These are phyloP conservation scores for Brassica rapa DNA, from an alignment of 345 rosid genomes.

Conservation along the genomic window DNA sequence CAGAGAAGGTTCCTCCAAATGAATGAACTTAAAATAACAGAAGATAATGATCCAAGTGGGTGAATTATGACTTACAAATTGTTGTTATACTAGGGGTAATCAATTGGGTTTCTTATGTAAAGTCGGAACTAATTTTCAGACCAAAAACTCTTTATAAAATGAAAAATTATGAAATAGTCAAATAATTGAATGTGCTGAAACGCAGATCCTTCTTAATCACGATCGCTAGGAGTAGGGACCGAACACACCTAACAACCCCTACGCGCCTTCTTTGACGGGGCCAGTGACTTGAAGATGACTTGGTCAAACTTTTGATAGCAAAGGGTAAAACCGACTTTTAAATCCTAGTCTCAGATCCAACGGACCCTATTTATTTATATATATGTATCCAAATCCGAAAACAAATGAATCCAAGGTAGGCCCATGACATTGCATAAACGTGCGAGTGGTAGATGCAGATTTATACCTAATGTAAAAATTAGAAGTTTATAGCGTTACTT, in stretches of 20 bases:
- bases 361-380: slow-evolving; percentile 5
- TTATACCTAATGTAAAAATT: not conserved
- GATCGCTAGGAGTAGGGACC: not conserved
- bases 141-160: not conserved
- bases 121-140: slow-evolving; percentile 26
- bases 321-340: not conserved
- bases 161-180: not conserved
- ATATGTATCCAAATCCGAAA: not conserved
- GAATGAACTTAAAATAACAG: slow-evolving; percentile 24
- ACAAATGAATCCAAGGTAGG: slow-evolving; percentile 27
- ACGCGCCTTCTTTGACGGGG: not conserved
- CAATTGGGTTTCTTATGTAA: slow-evolving; percentile 10
- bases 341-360: slow-evolving; percentile 5
- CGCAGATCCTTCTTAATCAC: not conserved
- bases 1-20: slow-evolving; percentile 28
- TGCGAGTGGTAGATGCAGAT: slow-evolving; percentile 30
- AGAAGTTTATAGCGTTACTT: not conserved
- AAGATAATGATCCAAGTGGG: slow-evolving; percentile 27
- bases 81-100: not conserved
- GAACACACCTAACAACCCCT: not conserved
- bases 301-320: not conserved
- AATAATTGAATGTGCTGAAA: not conserved
- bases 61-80: slow-evolving; percentile 9
- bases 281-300: not conserved
- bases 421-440: slow-evolving; percentile 25